These are phyloP conservation scores for Botrytis sinoallii DNA, from an alignment of 2,329 filamentous ascomycete species.

Conservation along the genomic window DNA sequence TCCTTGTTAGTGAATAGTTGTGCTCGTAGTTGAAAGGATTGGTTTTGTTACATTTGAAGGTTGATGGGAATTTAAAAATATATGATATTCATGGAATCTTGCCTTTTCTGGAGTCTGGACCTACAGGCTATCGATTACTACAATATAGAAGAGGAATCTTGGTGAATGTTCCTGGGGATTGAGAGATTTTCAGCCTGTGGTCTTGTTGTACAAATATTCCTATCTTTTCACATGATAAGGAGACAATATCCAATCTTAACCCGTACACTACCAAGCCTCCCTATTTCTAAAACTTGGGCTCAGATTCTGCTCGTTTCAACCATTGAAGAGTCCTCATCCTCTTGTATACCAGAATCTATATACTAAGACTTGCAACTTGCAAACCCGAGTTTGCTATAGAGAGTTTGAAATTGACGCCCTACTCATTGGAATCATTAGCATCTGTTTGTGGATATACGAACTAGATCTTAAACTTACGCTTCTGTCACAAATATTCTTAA, in stretches of 20 bases:
- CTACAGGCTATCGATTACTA: background rate
- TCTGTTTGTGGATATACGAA: background rate
- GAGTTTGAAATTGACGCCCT: background rate
- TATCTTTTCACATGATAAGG: background rate
- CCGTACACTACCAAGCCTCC: too few species aligned
- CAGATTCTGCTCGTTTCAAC: conserved; percentile 1
- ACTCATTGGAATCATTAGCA: background rate
- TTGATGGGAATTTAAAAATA: fast-evolving
- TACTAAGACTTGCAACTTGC: conserved; percentile 5
- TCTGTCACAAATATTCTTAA: conserved; percentile 25
- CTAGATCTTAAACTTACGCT: conserved; percentile 17
- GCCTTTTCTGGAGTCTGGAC: background rate
- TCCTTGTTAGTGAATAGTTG: too few species aligned
- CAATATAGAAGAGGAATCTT: background rate
- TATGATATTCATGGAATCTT: fast-evolving
- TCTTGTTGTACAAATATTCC: background rate
- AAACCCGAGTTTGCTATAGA: background rate
- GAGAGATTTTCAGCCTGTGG: fast-evolving
- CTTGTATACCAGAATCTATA: conserved; percentile 11
- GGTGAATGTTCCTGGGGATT: fast-evolving
- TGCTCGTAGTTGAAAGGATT: too few species aligned
- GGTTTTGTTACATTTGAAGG: too few species aligned
- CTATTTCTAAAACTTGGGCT: background rate
- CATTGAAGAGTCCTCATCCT: background rate
- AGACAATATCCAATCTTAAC: too few species aligned